phyloP scores from a whole-genome alignment of 208 protist species.

The Leptomonas pyrrhocoris region DNA sequence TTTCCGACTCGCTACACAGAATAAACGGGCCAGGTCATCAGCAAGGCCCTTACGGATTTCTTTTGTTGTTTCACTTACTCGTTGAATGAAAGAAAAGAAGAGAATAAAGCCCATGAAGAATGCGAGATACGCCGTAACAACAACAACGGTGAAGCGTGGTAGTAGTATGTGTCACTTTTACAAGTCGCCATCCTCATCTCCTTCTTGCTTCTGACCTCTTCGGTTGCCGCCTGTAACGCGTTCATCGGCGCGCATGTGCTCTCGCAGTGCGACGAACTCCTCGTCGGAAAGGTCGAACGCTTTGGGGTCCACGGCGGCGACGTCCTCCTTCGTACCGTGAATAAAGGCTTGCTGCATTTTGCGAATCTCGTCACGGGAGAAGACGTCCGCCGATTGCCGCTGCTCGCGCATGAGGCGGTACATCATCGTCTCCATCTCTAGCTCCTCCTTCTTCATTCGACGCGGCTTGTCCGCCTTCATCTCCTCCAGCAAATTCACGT shows the following conservation, averaged over 20 bases:
- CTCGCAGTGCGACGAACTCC: constrained; percentile 55
- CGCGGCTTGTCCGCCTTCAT: constrained; percentile 21
- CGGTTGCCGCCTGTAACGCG: neutral
- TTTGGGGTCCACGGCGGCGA: constrained; percentile 54
- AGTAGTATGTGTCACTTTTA: neutral
- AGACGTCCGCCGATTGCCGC: constrained; percentile 54
- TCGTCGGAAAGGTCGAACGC: constrained; percentile 57
- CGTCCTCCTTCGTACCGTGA: constrained; percentile 52
- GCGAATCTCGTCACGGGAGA: constrained; percentile 66
- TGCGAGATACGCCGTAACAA: neutral
- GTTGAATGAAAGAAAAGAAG: neutral
- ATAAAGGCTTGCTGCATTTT: constrained; percentile 56
- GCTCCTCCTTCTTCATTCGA: constrained; percentile 53
- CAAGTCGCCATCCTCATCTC: constrained; percentile 13
- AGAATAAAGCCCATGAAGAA: neutral
- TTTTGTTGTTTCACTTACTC: too few species aligned
- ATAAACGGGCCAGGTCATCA: too few species aligned
- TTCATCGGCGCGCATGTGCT: constrained; percentile 21
- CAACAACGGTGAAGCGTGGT: too few species aligned
- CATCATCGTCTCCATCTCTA: constrained; percentile 80
- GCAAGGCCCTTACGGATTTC: too few species aligned
- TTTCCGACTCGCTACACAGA: too few species aligned
- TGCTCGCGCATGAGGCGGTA: constrained; percentile 56
- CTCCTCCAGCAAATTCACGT: constrained; percentile 7
- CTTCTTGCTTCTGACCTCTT: neutral